These are phyloP conservation scores for Heterococcus sp. DNA, from an alignment of 108 stramenopile species.

Conservation along the genomic window DNA sequence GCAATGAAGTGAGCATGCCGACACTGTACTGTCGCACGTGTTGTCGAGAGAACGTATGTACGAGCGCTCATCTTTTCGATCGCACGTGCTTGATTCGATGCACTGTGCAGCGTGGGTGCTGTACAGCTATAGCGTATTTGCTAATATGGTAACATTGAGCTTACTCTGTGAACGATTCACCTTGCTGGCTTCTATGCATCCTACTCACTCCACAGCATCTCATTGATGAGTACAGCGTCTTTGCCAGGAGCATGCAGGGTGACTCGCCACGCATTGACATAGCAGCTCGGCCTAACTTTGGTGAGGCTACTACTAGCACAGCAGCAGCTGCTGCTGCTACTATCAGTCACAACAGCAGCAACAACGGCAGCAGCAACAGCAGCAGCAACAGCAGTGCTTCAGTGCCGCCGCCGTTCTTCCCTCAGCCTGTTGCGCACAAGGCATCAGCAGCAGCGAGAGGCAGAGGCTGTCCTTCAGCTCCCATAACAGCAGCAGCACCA, in stretches of 20 bases:
- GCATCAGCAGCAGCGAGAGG: background rate
- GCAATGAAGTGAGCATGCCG: no score
- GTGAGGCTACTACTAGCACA: background rate
- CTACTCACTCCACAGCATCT: background rate
- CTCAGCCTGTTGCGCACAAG: background rate
- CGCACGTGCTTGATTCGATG: no score
- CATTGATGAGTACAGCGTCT: background rate
- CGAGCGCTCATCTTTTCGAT: no score
- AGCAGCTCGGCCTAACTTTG: background rate
- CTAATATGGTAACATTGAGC: no score
- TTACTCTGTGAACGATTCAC: no score
- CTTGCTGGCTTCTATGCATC: no score
- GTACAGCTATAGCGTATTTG: no score
- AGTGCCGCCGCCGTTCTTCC: background rate
- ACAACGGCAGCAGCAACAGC: background rate
- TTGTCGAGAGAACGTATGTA: no score
- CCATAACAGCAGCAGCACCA: background rate
- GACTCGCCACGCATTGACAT: no score
- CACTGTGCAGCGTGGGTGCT: no score
- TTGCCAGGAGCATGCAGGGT: background rate
- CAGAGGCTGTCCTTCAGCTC: background rate
- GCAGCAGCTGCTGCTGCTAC: background rate
- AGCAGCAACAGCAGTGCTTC: background rate
- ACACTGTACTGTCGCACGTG: no score
- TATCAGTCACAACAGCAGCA: background rate